These are phyloP conservation scores for Tetratostichococcus sp. DNA, from an alignment of 139 green algal genomes.

Conservation along the genomic window DNA sequence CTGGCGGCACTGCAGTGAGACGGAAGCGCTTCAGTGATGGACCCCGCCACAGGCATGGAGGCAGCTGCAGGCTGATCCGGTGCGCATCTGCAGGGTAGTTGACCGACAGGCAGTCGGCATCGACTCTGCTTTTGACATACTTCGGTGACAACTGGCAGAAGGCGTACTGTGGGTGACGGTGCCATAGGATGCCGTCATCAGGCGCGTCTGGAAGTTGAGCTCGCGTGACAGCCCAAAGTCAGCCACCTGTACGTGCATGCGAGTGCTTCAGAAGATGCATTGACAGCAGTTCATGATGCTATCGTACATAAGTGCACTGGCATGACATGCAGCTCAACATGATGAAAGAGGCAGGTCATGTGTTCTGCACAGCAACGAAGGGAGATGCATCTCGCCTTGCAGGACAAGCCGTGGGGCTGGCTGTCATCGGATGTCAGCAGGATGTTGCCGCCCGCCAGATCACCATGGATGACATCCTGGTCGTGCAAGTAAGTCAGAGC, in stretches of 20 bases:
- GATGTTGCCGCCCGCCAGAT: conserved; percentile 3
- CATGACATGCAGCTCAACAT: too few species aligned
- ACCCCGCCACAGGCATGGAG: too few species aligned
- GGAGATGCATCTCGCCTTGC: too few species aligned
- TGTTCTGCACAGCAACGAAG: too few species aligned
- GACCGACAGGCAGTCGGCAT: too few species aligned
- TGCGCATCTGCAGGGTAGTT: too few species aligned
- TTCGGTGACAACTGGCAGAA: too few species aligned
- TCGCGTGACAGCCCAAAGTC: conserved; percentile 69
- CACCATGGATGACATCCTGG: conserved; percentile 10
- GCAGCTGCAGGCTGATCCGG: too few species aligned
- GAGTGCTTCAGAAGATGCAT: neutral
- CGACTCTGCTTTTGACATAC: too few species aligned
- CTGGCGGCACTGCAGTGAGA: conserved; percentile 62
- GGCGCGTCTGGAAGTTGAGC: conserved; percentile 20
- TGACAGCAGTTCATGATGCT: too few species aligned
- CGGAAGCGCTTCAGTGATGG: neutral
- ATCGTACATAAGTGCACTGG: too few species aligned
- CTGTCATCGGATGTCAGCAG: conserved; percentile 13
- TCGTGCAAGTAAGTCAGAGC: conserved; percentile 1
- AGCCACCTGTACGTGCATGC: conserved; percentile 38
- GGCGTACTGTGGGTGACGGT: conserved; percentile 30
- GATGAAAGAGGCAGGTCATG: too few species aligned
- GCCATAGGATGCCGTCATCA: conserved; percentile 28
- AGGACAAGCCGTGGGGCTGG: conserved; percentile 36